Evolutionary conservation across 495 filamentous ascomycete genomes (phyloP), one percentile per base, ranked within the genome.

Genomic region (Xylaria castorea): DNA sequence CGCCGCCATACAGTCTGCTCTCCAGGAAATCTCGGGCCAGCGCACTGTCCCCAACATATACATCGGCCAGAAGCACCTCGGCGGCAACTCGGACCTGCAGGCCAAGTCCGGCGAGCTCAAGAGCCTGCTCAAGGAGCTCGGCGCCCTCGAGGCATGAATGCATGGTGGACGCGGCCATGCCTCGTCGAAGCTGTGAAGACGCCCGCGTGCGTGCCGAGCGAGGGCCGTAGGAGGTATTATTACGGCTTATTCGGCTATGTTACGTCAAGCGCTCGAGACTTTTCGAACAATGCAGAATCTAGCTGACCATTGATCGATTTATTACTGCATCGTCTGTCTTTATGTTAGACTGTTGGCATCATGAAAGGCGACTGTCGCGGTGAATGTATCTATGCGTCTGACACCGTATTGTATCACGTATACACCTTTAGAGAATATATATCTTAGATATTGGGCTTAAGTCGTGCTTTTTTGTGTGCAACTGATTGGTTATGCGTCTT

Each of bases 1-100:
- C 70, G 74, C 82, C 66, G 95, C 86, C 8, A 89, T 99, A 81
- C 96, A 99, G 84, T 83, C 86, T 71, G 95, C 95, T 22, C 91
- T 99, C 71, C 75, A 84, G 48, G 90, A 97, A 76, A 90, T 98
- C 74, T 93, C 90, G 53, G 82, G 84, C 76, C 97, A 99, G 87
- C 84, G 89, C 76, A 94, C 92, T 72, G 96, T 99, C 9, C 96
- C 96, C 68, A 98, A 97, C 84, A 93, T 98, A 84, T 99, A 91
- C 86, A 98, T 99, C 84, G 82, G 82, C 75, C 81, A 94, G 86
- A 81, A 94, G 82, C 96, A 98, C 83, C 96, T 99, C 80, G 95
- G 96, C 50, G 96, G 96, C 63, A 98, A 98, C 89, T 97, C 94
- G 7, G 97, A 98, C 77, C 82, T 99, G 70, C 93, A 98, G 84